These are phyloP conservation scores for Pseudopyrenochaeta lycopersici DNA, from an alignment of 2,329 filamentous ascomycete species.

Conservation along the genomic window DNA sequence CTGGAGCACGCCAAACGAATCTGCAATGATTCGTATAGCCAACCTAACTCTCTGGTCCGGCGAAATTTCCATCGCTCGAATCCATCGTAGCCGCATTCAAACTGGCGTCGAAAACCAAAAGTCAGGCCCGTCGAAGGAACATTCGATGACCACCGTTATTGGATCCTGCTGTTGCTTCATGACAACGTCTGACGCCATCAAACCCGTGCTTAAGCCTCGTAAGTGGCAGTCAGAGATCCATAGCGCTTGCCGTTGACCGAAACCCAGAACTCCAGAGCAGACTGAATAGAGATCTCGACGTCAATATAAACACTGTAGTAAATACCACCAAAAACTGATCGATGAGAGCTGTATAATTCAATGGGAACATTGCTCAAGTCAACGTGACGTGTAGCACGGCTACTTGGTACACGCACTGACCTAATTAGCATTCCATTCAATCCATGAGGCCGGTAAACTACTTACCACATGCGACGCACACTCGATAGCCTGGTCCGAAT, in stretches of 20 bases:
- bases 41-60: too few relatives aligned
- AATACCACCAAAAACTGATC: background rate
- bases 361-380: conserved; percentile 22
- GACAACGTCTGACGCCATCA: too few relatives aligned
- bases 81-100: too few relatives aligned
- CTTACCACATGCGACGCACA: conserved; percentile 4
- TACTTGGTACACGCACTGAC: conserved; percentile 21
- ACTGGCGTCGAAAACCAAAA: too few relatives aligned
- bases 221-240: conserved; percentile 24
- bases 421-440: too few relatives aligned
- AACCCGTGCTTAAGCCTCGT: too few relatives aligned
- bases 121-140: too few relatives aligned
- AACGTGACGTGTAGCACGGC: conserved; percentile 7
- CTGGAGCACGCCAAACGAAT: too few relatives aligned
- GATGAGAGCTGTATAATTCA: background rate
- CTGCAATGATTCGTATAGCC: too few relatives aligned
- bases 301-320: conserved; percentile 7
- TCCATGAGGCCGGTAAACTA: background rate
- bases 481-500: conserved; percentile 6
- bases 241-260: conserved; percentile 19
- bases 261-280: conserved; percentile 26
- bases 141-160: too few relatives aligned
- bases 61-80: too few relatives aligned
- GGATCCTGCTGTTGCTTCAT: too few relatives aligned
- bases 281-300: conserved; percentile 24